Evolutionary conservation across 768 basidiomycete genomes (phyloP).

Genomic region (Hemileccinum rubropunctum): DNA sequence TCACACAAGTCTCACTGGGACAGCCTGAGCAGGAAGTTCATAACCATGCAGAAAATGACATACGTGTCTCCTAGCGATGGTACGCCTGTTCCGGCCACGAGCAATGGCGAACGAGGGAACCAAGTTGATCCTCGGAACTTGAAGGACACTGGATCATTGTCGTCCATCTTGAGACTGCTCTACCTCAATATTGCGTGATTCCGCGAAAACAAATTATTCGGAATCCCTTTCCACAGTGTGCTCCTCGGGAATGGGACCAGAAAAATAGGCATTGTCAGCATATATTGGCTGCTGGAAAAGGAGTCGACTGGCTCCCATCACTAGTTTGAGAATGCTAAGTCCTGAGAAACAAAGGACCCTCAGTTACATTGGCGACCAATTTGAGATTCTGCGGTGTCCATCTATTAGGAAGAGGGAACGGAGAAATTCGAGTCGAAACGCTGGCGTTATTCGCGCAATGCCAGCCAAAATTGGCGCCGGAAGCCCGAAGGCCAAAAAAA

Average conservation of each 20-base stretch:
- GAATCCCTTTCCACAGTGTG: background rate
- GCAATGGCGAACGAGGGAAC: background rate
- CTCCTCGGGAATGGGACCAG: background rate
- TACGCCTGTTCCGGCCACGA: background rate
- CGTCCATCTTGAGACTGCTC: background rate
- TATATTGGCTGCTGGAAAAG: background rate
- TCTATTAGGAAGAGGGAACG: too few relatives aligned
- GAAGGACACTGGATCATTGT: background rate
- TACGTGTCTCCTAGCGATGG: background rate
- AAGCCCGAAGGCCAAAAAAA: too few relatives aligned
- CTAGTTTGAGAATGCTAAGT: too few relatives aligned
- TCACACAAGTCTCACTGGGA: background rate
- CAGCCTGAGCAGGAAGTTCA: background rate
- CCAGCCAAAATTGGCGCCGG: too few relatives aligned
- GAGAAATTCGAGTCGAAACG: too few relatives aligned
- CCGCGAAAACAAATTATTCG: background rate
- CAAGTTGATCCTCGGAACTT: background rate
- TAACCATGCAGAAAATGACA: background rate
- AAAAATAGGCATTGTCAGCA: background rate
- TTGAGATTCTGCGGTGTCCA: too few relatives aligned
- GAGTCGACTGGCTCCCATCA: background rate
- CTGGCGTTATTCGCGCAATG: too few relatives aligned
- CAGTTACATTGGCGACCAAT: too few relatives aligned
- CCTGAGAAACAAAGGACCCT: background rate
- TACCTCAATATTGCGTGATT: background rate